A percentile compares a stretch with the other conserved stretches of the same genome.
Evolutionary conservation across 1,284 basidiomycete species (phyloP).

Genomic region (Fistulinella staudtii): DNA sequence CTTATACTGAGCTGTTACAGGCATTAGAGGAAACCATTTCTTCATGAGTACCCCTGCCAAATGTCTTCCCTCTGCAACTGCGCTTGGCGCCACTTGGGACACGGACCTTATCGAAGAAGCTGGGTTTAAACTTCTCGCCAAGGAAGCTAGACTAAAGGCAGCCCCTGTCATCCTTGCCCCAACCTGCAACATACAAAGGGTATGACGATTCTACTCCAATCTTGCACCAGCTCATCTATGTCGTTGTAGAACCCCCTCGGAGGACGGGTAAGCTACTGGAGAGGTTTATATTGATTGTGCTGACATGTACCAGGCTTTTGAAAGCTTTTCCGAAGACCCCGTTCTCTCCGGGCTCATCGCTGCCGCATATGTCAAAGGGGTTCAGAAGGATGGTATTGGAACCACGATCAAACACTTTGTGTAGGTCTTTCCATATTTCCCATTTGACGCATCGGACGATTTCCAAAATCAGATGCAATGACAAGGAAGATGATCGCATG

Average conservation of each 20-base stretch:
- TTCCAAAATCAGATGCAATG: conserved; percentile 47
- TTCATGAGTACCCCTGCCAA: conserved; percentile 64
- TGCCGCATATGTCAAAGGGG: conserved; percentile 68
- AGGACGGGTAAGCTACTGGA: conserved; percentile 50
- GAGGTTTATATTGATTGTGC: not conserved
- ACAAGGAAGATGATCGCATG: conserved; percentile 69
- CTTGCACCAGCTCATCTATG: conserved; percentile 3
- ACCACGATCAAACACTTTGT: conserved; percentile 71
- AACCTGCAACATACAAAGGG: conserved; percentile 77
- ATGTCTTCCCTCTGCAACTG: conserved; percentile 63
- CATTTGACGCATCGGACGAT: not conserved
- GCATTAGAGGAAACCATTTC: conserved; percentile 56
- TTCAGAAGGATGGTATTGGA: conserved; percentile 70
- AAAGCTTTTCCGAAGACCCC: conserved; percentile 82
- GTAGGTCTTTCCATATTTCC: conserved; percentile 32
- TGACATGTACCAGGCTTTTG: conserved; percentile 48
- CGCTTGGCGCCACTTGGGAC: conserved; percentile 73
- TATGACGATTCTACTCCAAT: conserved; percentile 20
- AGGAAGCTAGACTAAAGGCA: conserved; percentile 66
- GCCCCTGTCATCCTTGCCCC: conserved; percentile 72
- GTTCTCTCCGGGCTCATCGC: conserved; percentile 67
- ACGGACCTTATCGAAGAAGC: conserved; percentile 58
- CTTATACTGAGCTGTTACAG: no score
- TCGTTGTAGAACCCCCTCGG: conserved; percentile 59
- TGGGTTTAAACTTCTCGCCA: conserved; percentile 62